Evolutionary conservation across 208 protist species (phyloP).

Genomic region (Trypanosoma vivax): DNA sequence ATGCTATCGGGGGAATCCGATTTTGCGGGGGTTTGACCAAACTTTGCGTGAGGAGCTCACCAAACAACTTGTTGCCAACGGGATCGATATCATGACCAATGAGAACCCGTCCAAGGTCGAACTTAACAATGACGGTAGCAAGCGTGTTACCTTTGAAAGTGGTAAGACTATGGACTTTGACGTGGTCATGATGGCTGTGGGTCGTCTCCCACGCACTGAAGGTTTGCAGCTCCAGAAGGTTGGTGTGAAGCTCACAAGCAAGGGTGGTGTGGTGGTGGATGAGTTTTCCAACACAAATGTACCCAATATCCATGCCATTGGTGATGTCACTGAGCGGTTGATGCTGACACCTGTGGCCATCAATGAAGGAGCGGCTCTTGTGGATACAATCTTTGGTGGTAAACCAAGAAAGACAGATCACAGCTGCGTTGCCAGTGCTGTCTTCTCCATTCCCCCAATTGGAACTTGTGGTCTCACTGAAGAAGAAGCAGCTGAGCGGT

Average conservation of each 20-base stretch:
- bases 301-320: slow-evolving; percentile 96
- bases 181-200: slow-evolving; percentile 94
- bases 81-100: slow-evolving; percentile 71
- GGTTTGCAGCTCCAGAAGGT: slow-evolving; percentile 88
- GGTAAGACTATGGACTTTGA: slow-evolving; percentile 86
- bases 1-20: slow-evolving; percentile 70
- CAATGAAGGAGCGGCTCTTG: slow-evolving; percentile 71
- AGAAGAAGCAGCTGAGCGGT: slow-evolving; percentile 66
- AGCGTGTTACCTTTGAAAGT: slow-evolving; percentile 74
- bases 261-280: slow-evolving; percentile 89
- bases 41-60: slow-evolving; percentile 71
- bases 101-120: slow-evolving; percentile 77
- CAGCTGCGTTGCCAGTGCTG: slow-evolving; percentile 80
- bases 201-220: slow-evolving; percentile 89
- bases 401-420: slow-evolving; percentile 72
- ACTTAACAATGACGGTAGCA: slow-evolving; percentile 52
- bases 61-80: slow-evolving; percentile 72
- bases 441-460: slow-evolving; percentile 89
- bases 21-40: slow-evolving; percentile 86
- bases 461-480: slow-evolving; percentile 81
- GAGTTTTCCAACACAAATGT: slow-evolving; percentile 92
- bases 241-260: slow-evolving; percentile 79
- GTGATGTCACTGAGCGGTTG: slow-evolving; percentile 91
- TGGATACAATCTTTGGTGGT: slow-evolving; percentile 80
- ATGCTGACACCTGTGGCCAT: slow-evolving; percentile 91